Evolutionary conservation across 2,329 filamentous ascomycete genomes (phyloP).

Genomic region (Scedosporium apiospermum): DNA sequence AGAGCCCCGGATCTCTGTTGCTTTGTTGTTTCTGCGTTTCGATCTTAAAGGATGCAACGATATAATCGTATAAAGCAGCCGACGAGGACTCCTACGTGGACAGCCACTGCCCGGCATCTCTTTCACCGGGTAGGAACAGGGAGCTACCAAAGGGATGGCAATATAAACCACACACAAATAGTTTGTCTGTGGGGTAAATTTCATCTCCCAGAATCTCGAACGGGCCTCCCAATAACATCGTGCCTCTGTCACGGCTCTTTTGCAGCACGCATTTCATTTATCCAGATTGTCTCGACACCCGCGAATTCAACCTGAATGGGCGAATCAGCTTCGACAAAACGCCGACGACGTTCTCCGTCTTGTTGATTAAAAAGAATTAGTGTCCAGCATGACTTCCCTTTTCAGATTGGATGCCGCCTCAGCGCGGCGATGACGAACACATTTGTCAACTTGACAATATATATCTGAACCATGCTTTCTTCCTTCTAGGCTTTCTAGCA

Average conservation of each 20-base stretch:
- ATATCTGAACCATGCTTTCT: background rate
- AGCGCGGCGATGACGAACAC: constrained; percentile 3
- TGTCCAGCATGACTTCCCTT: background rate
- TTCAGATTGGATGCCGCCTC: too few species aligned
- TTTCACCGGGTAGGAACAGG: background rate
- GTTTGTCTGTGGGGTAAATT: constrained; percentile 7
- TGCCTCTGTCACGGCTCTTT: constrained; percentile 3
- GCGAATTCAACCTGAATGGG: background rate
- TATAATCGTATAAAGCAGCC: too few species aligned
- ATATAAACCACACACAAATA: background rate
- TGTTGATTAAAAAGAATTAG: background rate
- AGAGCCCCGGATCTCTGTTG: too few species aligned
- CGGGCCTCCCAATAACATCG: too few species aligned
- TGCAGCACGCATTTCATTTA: constrained; percentile 3
- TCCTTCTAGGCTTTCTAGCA: background rate
- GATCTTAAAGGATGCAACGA: too few species aligned
- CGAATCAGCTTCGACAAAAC: background rate
- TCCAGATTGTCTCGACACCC: constrained; percentile 12
- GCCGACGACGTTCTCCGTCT: background rate
- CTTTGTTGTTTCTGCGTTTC: too few species aligned
- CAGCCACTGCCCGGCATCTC: background rate
- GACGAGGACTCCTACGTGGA: too few species aligned
- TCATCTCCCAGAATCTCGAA: background rate
- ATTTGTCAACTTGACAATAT: constrained; percentile 3
- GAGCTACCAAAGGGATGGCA: background rate